phyloP scores from a whole-genome alignment of 2,329 filamentous ascomycete species.

The Pseudomassariella vexata region DNA sequence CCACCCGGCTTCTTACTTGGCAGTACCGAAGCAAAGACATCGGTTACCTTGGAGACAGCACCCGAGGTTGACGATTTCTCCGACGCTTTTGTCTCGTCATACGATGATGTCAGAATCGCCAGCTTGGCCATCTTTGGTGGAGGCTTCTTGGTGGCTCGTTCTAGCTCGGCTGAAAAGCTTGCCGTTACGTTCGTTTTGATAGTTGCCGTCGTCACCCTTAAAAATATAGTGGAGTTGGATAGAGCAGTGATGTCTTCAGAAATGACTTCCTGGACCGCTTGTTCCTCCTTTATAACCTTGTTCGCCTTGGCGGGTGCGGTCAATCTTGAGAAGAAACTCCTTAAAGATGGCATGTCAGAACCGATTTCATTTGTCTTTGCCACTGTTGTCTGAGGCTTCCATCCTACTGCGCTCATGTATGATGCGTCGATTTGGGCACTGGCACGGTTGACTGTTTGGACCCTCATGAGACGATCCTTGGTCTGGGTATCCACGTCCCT shows the following conservation, averaged over 20 bases:
- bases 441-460: constrained; percentile 73
- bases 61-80: constrained; percentile 42
- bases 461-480: constrained; percentile 82
- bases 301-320: constrained; percentile 46
- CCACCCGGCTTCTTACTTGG: constrained; percentile 78
- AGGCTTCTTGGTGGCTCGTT: constrained; percentile 94
- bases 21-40: constrained; percentile 86
- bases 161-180: constrained; percentile 76
- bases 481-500: constrained; percentile 76
- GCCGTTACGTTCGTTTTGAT: constrained; percentile 70
- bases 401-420: constrained; percentile 83
- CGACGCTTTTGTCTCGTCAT: constrained; percentile 70
- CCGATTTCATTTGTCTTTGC: constrained; percentile 40
- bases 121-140: constrained; percentile 84
- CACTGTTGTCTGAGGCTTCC: constrained; percentile 56
- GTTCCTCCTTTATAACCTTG: constrained; percentile 58
- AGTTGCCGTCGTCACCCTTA: constrained; percentile 79
- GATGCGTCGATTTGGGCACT: constrained; percentile 87
- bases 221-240: constrained; percentile 75
- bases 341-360: constrained; percentile 56
- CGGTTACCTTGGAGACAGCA: constrained; percentile 51
- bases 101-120: constrained; percentile 84
- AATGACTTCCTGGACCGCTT: constrained; percentile 54
- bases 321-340: constrained; percentile 77
- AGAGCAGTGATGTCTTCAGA: constrained; percentile 65